Conservation (phyloP, 306 rosid species). For the Rosa persica region DNA sequence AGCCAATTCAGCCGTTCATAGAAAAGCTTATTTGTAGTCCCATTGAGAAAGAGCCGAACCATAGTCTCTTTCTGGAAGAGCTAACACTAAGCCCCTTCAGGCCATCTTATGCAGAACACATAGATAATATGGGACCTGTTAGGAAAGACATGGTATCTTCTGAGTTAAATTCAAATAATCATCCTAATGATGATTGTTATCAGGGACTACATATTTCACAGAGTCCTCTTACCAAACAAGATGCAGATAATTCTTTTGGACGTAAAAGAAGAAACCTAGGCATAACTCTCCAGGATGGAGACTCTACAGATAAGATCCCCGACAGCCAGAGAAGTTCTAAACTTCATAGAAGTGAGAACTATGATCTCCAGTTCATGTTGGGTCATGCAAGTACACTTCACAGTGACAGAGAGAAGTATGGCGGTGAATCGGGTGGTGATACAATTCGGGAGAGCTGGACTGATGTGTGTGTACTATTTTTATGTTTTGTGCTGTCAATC, state of each 20-base stretch:
- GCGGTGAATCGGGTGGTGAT: constrained; percentile 20
- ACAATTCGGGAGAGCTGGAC: constrained; percentile 42
- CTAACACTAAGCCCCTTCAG: constrained; percentile 32
- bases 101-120: constrained; percentile 30
- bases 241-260: constrained; percentile 42
- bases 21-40: constrained; percentile 26
- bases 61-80: constrained; percentile 33
- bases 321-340: constrained; percentile 39
- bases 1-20: constrained; percentile 23
- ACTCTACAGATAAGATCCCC: constrained; percentile 30
- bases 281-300: constrained; percentile 32
- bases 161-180: constrained; percentile 30
- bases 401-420: constrained; percentile 41
- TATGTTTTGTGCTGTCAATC: constrained; percentile 9
- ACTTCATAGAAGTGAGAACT: constrained; percentile 36
- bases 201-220: constrained; percentile 28
- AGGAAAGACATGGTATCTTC: constrained; percentile 31
- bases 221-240: constrained; percentile 33
- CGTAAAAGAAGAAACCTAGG: constrained; percentile 54
- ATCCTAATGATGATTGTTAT: constrained; percentile 29
- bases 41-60: constrained; percentile 26
- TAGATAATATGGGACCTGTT: constrained; percentile 20
- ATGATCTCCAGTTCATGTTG: constrained; percentile 26
- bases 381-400: constrained; percentile 30
- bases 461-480: constrained; percentile 54